phyloP scores from a whole-genome alignment of 805 yeast genomes.

The Candida germanica region DNA sequence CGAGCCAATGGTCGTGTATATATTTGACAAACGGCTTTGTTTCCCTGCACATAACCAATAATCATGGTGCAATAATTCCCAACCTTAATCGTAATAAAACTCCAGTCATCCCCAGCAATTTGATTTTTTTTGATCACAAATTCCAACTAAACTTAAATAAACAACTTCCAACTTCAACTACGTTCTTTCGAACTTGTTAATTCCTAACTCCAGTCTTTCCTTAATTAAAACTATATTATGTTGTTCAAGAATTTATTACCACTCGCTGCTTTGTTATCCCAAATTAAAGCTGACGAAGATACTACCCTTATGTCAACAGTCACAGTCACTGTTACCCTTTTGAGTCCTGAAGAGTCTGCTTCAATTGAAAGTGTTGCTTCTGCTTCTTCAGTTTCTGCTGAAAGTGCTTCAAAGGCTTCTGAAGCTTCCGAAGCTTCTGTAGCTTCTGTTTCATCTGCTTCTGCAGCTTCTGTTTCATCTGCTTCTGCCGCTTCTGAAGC shows the following conservation, averaged over 20 bases:
- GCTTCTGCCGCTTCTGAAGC: slow-evolving; percentile 8
- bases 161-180: too few species aligned
- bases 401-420: slow-evolving; percentile 12
- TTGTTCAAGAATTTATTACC: slow-evolving; percentile 14
- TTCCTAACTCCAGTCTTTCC: slow-evolving; percentile 9
- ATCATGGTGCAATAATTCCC: neutral
- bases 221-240: slow-evolving; percentile 8
- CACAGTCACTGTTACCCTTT: slow-evolving; percentile 45
- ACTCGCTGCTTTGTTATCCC: slow-evolving; percentile 10
- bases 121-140: neutral
- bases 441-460: slow-evolving; percentile 5
- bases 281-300: slow-evolving; percentile 21
- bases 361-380: slow-evolving; percentile 23
- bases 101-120: slow-evolving; percentile 4
- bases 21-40: neutral
- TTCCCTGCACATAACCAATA: neutral
- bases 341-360: slow-evolving; percentile 44
- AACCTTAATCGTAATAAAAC: slow-evolving; percentile 3
- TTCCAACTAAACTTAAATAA: neutral
- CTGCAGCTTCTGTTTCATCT: slow-evolving; percentile 1
- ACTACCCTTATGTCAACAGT: slow-evolving; percentile 43
- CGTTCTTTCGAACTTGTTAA: neutral
- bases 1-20: too few species aligned
- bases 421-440: slow-evolving; percentile 12
- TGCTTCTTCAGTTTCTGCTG: slow-evolving; percentile 15